Evolutionary conservation across 148 eudicot genomes (phyloP).

Genomic region (Pouteria glomerata): DNA sequence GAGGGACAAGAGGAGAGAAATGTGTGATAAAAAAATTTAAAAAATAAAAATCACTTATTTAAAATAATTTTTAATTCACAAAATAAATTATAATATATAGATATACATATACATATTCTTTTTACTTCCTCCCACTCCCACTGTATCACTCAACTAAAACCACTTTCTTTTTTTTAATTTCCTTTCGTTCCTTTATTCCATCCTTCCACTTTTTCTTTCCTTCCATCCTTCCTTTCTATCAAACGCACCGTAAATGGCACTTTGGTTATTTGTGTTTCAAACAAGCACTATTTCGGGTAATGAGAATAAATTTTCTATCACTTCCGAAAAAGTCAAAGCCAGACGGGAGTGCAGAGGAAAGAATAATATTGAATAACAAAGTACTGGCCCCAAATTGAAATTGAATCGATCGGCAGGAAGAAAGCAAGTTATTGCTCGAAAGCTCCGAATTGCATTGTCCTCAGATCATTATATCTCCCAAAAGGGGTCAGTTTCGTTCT

Average conservation of each 20-base stretch:
- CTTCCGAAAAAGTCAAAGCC: background rate
- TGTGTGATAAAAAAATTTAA: too few relatives aligned
- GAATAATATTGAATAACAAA: background rate
- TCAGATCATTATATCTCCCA: background rate
- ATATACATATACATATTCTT: too few relatives aligned
- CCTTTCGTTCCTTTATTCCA: too few relatives aligned
- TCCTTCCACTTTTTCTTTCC: too few relatives aligned
- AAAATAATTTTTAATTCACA: too few relatives aligned
- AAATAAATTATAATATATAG: too few relatives aligned
- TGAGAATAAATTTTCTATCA: background rate
- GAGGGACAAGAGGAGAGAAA: too few relatives aligned
- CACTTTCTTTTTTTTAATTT: too few relatives aligned
- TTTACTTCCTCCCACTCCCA: too few relatives aligned
- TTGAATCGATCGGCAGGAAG: constrained; percentile 3
- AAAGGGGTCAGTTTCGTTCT: constrained; percentile 11
- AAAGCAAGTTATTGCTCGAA: background rate
- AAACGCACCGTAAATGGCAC: background rate
- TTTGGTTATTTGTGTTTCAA: background rate
- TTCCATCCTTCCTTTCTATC: too few relatives aligned
- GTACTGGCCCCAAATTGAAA: background rate
- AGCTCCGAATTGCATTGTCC: background rate
- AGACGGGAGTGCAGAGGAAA: background rate
- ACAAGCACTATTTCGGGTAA: constrained; percentile 1
- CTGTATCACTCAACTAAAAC: too few relatives aligned
- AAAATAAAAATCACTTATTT: too few relatives aligned